Conservation (phyloP, 352 stramenopile genomes). For the Phytophthora litchii region DNA sequence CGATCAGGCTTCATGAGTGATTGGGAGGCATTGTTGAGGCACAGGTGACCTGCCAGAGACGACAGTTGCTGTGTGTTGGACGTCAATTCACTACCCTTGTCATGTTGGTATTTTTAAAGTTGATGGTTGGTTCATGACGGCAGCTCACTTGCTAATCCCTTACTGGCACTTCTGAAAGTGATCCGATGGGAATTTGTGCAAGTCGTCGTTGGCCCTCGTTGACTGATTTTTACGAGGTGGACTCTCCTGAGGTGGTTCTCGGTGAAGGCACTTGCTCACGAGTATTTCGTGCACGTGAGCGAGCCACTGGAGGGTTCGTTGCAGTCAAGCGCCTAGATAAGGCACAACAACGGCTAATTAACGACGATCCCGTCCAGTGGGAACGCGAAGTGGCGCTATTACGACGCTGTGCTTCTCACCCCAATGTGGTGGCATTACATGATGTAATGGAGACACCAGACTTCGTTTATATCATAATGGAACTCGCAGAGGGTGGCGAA, state of each 20-base stretch:
- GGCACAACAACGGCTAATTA: slow-evolving; percentile 8
- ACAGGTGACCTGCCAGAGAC: too few species aligned
- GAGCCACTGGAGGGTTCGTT: slow-evolving; percentile 38
- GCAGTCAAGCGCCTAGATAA: slow-evolving; percentile 77
- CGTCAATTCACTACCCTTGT: too few species aligned
- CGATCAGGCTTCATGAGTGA: too few species aligned
- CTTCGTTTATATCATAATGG: slow-evolving; percentile 65
- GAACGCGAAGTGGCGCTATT: slow-evolving; percentile 58
- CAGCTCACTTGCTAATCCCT: neutral
- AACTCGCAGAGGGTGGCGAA: slow-evolving; percentile 62
- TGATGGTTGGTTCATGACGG: too few species aligned
- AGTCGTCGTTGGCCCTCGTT: slow-evolving; percentile 42
- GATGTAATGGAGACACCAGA: slow-evolving; percentile 55
- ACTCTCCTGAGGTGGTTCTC: slow-evolving; percentile 47
- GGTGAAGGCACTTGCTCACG: slow-evolving; percentile 52
- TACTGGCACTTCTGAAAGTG: neutral
- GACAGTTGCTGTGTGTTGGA: too few species aligned
- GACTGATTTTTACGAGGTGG: slow-evolving; percentile 45
- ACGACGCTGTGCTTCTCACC: slow-evolving; percentile 51
- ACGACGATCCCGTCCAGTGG: slow-evolving; percentile 36
- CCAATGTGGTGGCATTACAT: slow-evolving; percentile 62
- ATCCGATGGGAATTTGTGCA: slow-evolving; percentile 52
- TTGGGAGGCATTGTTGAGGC: too few species aligned
- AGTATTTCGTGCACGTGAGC: slow-evolving; percentile 53
- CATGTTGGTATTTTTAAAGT: too few species aligned